phyloP scores from a whole-genome alignment of 345 rosid species.

The Euphorbia tirucalli region DNA sequence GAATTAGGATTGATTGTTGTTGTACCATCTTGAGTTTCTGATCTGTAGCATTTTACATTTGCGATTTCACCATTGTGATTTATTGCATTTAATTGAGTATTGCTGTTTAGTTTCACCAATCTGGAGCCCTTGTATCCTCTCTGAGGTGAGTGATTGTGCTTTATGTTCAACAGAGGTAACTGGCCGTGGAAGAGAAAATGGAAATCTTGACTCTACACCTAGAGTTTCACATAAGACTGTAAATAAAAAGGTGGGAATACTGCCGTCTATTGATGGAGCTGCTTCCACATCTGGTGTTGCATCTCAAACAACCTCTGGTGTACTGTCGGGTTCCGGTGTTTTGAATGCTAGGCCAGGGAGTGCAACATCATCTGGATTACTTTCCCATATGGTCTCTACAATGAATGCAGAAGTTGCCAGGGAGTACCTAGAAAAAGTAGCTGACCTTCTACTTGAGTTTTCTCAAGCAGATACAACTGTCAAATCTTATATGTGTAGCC shows the following conservation, averaged over 20 bases:
- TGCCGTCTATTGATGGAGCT: conserved; percentile 54
- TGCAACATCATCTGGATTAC: conserved; percentile 90
- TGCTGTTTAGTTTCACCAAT: neutral
- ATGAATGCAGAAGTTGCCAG: conserved; percentile 87
- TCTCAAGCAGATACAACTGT: conserved; percentile 93
- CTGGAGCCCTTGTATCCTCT: too few species aligned
- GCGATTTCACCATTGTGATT: neutral
- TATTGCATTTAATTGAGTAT: neutral
- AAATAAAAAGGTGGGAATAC: conserved; percentile 57
- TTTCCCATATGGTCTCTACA: conserved; percentile 86
- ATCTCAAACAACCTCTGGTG: conserved; percentile 94
- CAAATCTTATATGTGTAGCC: conserved; percentile 89
- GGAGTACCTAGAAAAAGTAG: conserved; percentile 95
- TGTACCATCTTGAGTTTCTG: neutral
- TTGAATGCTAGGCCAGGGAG: conserved; percentile 96
- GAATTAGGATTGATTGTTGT: neutral
- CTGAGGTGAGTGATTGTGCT: conserved; percentile 4
- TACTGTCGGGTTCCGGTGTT: conserved; percentile 95
- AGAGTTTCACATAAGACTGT: conserved; percentile 56
- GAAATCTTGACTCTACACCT: conserved; percentile 58
- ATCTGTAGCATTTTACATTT: neutral
- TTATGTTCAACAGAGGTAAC: conserved; percentile 65
- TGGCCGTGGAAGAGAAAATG: conserved; percentile 79
- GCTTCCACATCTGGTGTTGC: conserved; percentile 79
- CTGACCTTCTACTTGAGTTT: conserved; percentile 96